Evolutionary conservation across 345 rosid genomes (phyloP), one percentile per base, ranked within the genome.

Genomic region (Euphorbia lathyris): DNA sequence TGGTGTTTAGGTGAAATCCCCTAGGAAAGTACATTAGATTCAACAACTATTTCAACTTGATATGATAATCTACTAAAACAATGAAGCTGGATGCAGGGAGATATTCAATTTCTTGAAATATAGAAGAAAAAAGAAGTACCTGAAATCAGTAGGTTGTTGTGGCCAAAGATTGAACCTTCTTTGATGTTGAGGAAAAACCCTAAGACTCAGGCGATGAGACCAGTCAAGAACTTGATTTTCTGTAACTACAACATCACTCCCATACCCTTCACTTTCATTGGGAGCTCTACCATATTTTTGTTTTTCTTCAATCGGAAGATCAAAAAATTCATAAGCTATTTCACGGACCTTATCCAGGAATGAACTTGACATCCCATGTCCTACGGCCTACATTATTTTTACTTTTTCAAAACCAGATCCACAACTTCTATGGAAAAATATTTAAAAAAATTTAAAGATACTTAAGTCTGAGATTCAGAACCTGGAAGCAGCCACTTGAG

Each of bases 171-270:
- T 70, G 75, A 77, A 80, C 19, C 77, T 72, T 36, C 73, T 63
- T 67, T 58, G 72, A 27, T 83, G 74, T 80, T 85, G 74, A 2
- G 96, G 88, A 45, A 56, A 65, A 13, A 85, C 65, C 27, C 64
- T 72, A 52, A 93, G 82, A 60, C 72, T 77, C 69, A 87, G 69
- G 26, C 93, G 80, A 72, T 88, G 88, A 7, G 75, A 88, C 93
- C 93, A 93, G 71, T 93, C 93, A 4, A 83, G 79, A 52, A 79
- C 84, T 77, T 89, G 96, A 22, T 82, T 76, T 55, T 85, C 87
- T 0, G 77, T 81, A 7, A 93, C 60, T 50, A 86, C 78, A 81
- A 74, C 70, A 42, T 93, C 98, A 45, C 73, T 83, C 0, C 90
- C 97, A 70, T 88, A 42, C 83, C 97, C 84, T 85, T 85, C 3